Conservation (phyloP, 768 basidiomycete species). For the Termitomyces sp. region DNA sequence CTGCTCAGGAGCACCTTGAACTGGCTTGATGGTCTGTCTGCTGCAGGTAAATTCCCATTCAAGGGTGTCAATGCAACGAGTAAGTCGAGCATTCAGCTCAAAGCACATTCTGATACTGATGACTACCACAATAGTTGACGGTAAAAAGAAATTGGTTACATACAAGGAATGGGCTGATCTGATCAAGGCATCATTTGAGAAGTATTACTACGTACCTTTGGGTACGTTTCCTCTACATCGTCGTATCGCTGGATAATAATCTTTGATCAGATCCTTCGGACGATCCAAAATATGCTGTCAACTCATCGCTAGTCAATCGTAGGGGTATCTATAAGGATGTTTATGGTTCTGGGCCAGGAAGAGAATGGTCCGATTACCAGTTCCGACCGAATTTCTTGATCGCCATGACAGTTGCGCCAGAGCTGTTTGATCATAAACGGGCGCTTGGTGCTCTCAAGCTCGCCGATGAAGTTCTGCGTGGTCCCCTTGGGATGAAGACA, state of each 20-base stretch:
- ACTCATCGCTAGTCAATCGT: conserved; percentile 70
- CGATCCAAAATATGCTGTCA: conserved; percentile 66
- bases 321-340: conserved; percentile 99
- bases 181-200: conserved; percentile 84
- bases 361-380: conserved; percentile 98
- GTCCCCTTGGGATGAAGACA: conserved; percentile 95
- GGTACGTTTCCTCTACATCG: conserved; percentile 36
- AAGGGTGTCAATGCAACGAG: conserved; percentile 78
- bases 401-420: conserved; percentile 96
- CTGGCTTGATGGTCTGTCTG: conserved; percentile 74
- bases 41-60: conserved; percentile 74
- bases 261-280: conserved; percentile 52
- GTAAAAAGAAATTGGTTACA: conserved; percentile 62
- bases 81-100: conserved; percentile 30
- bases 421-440: conserved; percentile 78
- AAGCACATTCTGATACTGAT: neutral
- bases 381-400: conserved; percentile 91
- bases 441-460: conserved; percentile 75
- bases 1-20: conserved; percentile 87
- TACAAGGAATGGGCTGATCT: conserved; percentile 89
- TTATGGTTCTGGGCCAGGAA: conserved; percentile 77
- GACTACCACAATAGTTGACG: conserved; percentile 49
- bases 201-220: conserved; percentile 82
- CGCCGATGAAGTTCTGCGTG: conserved; percentile 77
- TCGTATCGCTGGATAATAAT: neutral